Base-by-base conservation (phyloP, 306 rosid genomes). In the Malus sieversii region DNA sequence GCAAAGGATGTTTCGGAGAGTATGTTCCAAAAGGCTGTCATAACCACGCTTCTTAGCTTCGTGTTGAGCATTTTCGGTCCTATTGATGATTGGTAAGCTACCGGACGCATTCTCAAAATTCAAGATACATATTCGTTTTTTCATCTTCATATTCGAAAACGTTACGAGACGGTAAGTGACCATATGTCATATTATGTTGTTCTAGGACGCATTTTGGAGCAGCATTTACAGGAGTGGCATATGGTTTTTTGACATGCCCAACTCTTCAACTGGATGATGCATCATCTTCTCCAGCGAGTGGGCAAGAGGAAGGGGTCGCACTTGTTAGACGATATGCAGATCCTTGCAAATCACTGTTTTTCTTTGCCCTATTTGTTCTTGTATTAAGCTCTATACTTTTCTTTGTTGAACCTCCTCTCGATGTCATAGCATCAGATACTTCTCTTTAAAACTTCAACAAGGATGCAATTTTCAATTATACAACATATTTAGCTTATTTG, bases 141-240 rank as follows among this genome's bases (percentile, higher is more conserved):
- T 48, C 2, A 48, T 48, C 16, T 48, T 48, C 55, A 48, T 48
- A 48, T 15, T 16, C 0, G 55, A 48, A 48, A 48, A 48, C 55
- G 1, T 15, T 15, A 48, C 3, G 55, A 15, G 55, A 48, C 7
- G 2, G 55, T 15, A 23, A 58, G 25, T 58, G 63, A 58, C 30
- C 30, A 1, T 10, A 22, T n/a, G 12, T 12, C 63, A 22, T 58
- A 4, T 15, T 15, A 27, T 78, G 71, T 71, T 76, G 73, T 73
- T 84, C 85, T 59, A 95, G 97, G 98, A 69, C 93, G 46, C 98
- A 92, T 71, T 81, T 87, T 67, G 96, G 93, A 57, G 93, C 98
- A 67, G 86, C 92, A 30, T 76, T 90, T 67, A 85, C 88, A 4
- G 98, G 98, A 3, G 83, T 89, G 86, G 84, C 91, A 44, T 95